A percentile compares a stretch with the other conserved stretches of the same genome.
Evolutionary conservation across 352 stramenopile species (phyloP).

Genomic region (Phytophthora rubi): DNA sequence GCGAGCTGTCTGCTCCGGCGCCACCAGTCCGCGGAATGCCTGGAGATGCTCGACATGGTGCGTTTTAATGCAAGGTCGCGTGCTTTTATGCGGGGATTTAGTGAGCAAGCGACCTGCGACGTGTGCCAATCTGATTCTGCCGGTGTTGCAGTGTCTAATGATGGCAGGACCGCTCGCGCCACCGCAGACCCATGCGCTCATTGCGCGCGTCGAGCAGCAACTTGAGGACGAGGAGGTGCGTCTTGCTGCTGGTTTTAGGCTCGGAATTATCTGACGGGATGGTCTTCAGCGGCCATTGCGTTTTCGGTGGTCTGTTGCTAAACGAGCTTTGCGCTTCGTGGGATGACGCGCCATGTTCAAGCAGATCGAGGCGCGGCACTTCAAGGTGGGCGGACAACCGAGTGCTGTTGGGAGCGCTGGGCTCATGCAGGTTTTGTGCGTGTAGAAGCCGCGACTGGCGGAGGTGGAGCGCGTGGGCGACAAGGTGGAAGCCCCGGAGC

Average conservation of each 20-base stretch:
- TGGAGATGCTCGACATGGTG: conserved; percentile 73
- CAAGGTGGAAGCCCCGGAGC: conserved; percentile 7
- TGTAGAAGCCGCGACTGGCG: conserved; percentile 31
- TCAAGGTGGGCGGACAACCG: conserved; percentile 30
- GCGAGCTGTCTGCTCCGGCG: conserved; percentile 43
- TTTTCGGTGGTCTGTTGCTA: conserved; percentile 27
- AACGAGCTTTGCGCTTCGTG: conserved; percentile 32
- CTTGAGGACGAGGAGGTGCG: conserved; percentile 18
- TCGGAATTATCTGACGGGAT: conserved; percentile 11
- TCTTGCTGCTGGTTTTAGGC: conserved; percentile 6
- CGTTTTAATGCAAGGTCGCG: conserved; percentile 11
- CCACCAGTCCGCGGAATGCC: conserved; percentile 34
- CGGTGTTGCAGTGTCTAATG: conserved; percentile 60
- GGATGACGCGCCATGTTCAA: conserved; percentile 24
- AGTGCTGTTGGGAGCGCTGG: background rate
- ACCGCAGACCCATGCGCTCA: conserved; percentile 52
- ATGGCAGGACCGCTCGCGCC: conserved; percentile 70
- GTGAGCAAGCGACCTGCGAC: conserved; percentile 13
- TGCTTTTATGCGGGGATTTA: conserved; percentile 20
- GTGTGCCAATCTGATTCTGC: conserved; percentile 9
- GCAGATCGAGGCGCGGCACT: conserved; percentile 11
- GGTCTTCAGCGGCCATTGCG: conserved; percentile 20
- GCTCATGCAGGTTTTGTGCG: conserved; percentile 7
- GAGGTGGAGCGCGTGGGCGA: background rate
- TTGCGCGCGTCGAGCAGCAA: conserved; percentile 44